A percentile compares a stretch with the other conserved stretches of the same genome.
phyloP scores from a whole-genome alignment of 805 yeast species.

The Huiozyma naganishii region DNA sequence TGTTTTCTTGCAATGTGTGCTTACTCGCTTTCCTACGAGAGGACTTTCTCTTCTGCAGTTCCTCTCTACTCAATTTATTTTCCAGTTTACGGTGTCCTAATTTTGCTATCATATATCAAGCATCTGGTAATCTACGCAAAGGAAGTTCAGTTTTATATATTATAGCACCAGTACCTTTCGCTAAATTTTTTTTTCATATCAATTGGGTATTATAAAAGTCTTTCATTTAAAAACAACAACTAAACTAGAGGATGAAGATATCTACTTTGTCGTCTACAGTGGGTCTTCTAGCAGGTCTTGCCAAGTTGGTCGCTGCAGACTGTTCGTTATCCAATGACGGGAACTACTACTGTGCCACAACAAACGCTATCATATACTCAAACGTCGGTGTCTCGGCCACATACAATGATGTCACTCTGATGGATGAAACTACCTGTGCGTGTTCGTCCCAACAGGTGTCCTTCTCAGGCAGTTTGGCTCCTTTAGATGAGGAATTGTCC shows the following conservation, averaged over 20 bases:
- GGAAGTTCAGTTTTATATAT: too few species aligned
- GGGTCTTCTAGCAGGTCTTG: conserved; percentile 1
- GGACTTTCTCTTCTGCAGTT: too few species aligned
- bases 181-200: too few species aligned
- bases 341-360: conserved; percentile 73
- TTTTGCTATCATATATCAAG: too few species aligned
- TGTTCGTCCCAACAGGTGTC: conserved; percentile 50
- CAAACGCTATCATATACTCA: conserved; percentile 52
- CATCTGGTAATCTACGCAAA: too few species aligned
- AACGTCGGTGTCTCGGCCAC: conserved; percentile 81
- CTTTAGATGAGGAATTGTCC: conserved; percentile 56
- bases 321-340: conserved; percentile 43
- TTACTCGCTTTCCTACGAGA: too few species aligned
- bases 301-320: conserved; percentile 21
- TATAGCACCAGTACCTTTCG: too few species aligned
- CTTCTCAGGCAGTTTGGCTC: conserved; percentile 58
- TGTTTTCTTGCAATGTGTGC: too few species aligned
- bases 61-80: too few species aligned
- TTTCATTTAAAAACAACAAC: neutral
- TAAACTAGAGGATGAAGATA: neutral
- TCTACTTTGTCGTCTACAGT: conserved; percentile 3
- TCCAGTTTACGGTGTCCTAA: too few species aligned
- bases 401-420: conserved; percentile 66
- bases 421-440: conserved; percentile 60
- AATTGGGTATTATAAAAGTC: too few species aligned